Conservation (phyloP, 192 early-diverging fungal species). For the Backusella macrospora region DNA sequence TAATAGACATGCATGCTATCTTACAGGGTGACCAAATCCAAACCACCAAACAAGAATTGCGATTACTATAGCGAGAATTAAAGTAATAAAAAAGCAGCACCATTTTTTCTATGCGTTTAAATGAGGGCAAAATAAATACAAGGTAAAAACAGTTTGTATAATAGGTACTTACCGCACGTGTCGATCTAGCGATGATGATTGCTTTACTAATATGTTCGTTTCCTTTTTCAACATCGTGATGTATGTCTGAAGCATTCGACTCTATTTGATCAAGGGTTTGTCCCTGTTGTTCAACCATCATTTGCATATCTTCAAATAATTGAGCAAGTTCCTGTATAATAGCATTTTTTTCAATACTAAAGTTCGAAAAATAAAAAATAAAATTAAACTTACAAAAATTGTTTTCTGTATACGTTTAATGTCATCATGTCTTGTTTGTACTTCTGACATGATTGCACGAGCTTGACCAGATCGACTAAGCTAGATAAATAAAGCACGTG, state of each 20-base stretch:
- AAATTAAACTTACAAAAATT: conserved; percentile 63
- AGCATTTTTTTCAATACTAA: not conserved
- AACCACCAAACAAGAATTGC: conserved; percentile 51
- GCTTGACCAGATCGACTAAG: conserved; percentile 74
- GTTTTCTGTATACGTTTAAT: conserved; percentile 86
- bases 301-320: conserved; percentile 87
- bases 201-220: conserved; percentile 27
- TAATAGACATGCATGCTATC: not conserved
- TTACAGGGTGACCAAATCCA: conserved; percentile 34
- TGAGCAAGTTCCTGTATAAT: conserved; percentile 75
- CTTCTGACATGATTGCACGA: conserved; percentile 73
- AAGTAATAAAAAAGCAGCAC: conserved; percentile 41
- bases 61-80: conserved; percentile 37
- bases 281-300: conserved; percentile 78
- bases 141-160: not conserved
- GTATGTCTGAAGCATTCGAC: conserved; percentile 47
- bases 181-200: conserved; percentile 35
- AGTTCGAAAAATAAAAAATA: not conserved
- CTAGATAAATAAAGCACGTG: conserved; percentile 60
- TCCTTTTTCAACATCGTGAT: conserved; percentile 34
- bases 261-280: conserved; percentile 73
- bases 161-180: conserved; percentile 29
- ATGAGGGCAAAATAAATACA: not conserved
- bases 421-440: conserved; percentile 83
- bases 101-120: conserved; percentile 41